Percentiles rank a stretch among this genome's conserved stretches.
These are phyloP conservation scores for Avena sativa DNA, from an alignment of 176 grass and related monocot species.

Conservation along the genomic window DNA sequence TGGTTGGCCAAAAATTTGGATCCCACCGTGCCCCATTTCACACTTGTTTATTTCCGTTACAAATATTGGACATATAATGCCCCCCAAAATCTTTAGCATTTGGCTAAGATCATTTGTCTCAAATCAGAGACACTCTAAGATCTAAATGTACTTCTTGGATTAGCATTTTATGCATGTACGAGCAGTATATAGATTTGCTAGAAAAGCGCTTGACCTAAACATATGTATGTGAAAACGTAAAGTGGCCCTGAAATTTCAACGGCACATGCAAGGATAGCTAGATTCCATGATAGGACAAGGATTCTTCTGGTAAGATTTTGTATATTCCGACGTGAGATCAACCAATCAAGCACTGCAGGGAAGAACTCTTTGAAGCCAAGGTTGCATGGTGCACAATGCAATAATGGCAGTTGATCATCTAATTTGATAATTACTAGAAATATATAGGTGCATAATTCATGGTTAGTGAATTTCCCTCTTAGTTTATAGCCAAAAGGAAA, in stretches of 20 bases:
- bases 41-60: neutral
- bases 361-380: constrained; percentile 14
- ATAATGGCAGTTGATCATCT: constrained; percentile 25
- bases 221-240: neutral
- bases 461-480: neutral
- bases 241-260: neutral
- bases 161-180: neutral
- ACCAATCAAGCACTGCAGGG: constrained; percentile 14
- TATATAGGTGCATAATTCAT: neutral
- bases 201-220: neutral
- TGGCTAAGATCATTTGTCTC: neutral
- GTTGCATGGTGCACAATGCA: constrained; percentile 10
- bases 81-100: neutral
- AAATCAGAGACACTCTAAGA: neutral
- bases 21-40: neutral
- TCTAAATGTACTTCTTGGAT: neutral
- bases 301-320: constrained; percentile 40
- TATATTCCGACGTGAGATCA: neutral
- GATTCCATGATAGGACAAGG: constrained; percentile 23
- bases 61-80: neutral
- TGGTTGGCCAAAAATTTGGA: neutral
- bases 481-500: neutral
- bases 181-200: neutral
- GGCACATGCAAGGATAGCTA: constrained; percentile 20
- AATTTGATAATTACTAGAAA: constrained; percentile 22